These are phyloP conservation scores for Vigna trinervia DNA, from an alignment of 306 rosid genomes.

Conservation along the genomic window DNA sequence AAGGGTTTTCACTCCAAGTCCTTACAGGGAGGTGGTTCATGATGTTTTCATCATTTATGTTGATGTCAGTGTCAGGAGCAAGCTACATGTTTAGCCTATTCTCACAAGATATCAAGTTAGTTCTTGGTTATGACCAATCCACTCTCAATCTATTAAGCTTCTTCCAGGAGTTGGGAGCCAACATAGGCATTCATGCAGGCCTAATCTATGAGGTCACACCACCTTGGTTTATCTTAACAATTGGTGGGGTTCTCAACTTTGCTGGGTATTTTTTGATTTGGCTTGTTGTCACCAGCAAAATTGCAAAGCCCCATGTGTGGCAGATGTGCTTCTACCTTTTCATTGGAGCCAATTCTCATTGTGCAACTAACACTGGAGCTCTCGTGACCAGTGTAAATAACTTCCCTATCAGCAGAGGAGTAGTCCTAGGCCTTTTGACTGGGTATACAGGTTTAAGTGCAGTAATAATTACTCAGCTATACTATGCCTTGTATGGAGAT, in stretches of 20 bases:
- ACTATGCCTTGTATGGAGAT: conserved; percentile 59
- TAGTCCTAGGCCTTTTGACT: conserved; percentile 49
- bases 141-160: conserved; percentile 49
- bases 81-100: conserved; percentile 55
- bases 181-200: conserved; percentile 46
- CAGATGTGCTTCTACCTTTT: conserved; percentile 44
- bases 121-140: conserved; percentile 51
- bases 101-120: conserved; percentile 50
- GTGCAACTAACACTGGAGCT: conserved; percentile 48
- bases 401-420: conserved; percentile 49
- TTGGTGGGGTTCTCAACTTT: conserved; percentile 52
- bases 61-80: conserved; percentile 56
- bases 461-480: conserved; percentile 51
- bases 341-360: conserved; percentile 51
- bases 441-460: conserved; percentile 50
- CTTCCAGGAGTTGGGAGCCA: conserved; percentile 49
- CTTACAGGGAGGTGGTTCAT: conserved; percentile 55
- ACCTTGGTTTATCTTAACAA: conserved; percentile 43
- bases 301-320: conserved; percentile 34
- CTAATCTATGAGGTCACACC: conserved; percentile 54
- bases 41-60: conserved; percentile 51
- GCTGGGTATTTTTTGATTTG: conserved; percentile 52
- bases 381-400: conserved; percentile 50
- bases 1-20: conserved; percentile 35
- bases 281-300: conserved; percentile 49